A percentile compares a stretch with the other conserved stretches of the same genome.
Evolutionary conservation across 2,329 filamentous ascomycete species (phyloP).

Genomic region (Fusarium temperatum): DNA sequence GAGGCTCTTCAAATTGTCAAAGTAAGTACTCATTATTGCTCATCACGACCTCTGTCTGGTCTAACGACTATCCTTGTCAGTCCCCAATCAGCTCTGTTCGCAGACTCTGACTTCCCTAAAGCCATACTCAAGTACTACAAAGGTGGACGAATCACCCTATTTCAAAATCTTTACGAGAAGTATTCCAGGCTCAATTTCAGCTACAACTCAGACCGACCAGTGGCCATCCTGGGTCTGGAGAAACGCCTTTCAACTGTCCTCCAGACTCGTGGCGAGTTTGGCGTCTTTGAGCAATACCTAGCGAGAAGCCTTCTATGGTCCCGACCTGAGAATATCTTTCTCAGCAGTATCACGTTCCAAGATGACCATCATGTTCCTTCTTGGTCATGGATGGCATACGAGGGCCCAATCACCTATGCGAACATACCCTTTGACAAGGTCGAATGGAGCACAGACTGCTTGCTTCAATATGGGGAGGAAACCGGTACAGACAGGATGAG

Average conservation of each 20-base stretch:
- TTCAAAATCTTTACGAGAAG: neutral
- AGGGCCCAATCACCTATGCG: neutral
- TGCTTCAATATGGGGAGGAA: neutral
- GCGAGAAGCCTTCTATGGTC: neutral
- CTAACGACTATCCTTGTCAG: neutral
- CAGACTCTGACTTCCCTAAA: neutral
- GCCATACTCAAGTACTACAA: neutral
- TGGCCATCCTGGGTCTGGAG: neutral
- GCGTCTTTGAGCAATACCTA: neutral
- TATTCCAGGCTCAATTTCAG: neutral
- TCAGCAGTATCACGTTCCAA: neutral
- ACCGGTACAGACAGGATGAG: neutral
- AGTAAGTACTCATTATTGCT: neutral
- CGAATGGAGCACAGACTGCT: neutral
- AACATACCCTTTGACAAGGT: neutral
- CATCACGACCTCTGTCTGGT: too few species aligned
- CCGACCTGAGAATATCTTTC: neutral
- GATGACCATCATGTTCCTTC: neutral
- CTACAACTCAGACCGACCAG: neutral
- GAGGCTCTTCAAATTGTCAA: neutral
- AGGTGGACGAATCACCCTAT: neutral
- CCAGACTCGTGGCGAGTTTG: neutral
- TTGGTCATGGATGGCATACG: conserved; percentile 2
- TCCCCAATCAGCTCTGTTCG: neutral
- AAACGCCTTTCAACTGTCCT: neutral